Evolutionary conservation across 176 grass and related monocot genomes (phyloP).

Genomic region (Raddia guianensis): DNA sequence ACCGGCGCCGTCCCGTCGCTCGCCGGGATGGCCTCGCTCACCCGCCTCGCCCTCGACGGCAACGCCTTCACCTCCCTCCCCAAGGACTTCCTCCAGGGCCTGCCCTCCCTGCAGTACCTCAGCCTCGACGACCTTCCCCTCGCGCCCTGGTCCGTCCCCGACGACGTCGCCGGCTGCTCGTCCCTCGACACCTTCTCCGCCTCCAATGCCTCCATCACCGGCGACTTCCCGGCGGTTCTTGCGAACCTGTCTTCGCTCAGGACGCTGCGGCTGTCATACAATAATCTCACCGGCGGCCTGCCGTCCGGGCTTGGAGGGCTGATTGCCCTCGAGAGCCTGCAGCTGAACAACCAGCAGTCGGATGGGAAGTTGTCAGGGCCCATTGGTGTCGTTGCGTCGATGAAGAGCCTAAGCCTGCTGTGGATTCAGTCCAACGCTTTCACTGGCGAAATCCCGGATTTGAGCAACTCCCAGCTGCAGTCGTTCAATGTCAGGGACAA

Average conservation of each 20-base stretch:
- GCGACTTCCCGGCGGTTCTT: constrained; percentile 59
- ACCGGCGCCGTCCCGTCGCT: constrained; percentile 59
- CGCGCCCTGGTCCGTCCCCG: constrained; percentile 54
- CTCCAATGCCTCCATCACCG: constrained; percentile 58
- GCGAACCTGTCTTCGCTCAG: constrained; percentile 49
- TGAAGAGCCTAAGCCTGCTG: constrained; percentile 59
- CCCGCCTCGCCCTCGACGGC: constrained; percentile 52
- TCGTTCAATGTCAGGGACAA: constrained; percentile 83
- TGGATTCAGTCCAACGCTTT: constrained; percentile 85
- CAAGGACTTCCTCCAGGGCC: constrained; percentile 56
- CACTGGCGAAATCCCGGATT: constrained; percentile 74
- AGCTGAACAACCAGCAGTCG: constrained; percentile 79
- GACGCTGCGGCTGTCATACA: constrained; percentile 68
- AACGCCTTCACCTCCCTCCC: constrained; percentile 65
- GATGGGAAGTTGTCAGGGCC: constrained; percentile 55
- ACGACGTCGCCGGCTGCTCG: constrained; percentile 22
- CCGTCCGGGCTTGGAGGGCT: constrained; percentile 45
- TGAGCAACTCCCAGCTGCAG: constrained; percentile 49
- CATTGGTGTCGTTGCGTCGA: constrained; percentile 54
- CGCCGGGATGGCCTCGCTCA: constrained; percentile 48
- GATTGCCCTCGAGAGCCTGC: constrained; percentile 48
- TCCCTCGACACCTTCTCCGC: constrained; percentile 57
- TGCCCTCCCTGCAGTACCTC: constrained; percentile 46
- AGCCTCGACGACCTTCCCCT: constrained; percentile 63
- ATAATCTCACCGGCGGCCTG: constrained; percentile 59